A percentile compares a stretch with the other conserved stretches of the same genome.
Evolutionary conservation across 257 asterid species (phyloP).

Genomic region (Plectranthus barbatus): DNA sequence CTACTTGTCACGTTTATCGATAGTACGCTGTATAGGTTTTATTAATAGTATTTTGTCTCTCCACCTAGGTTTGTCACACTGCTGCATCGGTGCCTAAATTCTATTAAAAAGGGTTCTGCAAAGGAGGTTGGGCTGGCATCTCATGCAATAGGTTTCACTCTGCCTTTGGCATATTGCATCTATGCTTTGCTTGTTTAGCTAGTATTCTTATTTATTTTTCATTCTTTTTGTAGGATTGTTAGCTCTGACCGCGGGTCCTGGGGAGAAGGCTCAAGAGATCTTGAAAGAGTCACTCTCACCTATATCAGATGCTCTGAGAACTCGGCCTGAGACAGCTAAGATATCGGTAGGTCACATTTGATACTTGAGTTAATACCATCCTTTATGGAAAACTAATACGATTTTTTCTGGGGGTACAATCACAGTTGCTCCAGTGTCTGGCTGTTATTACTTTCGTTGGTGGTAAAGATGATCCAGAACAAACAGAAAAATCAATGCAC

Average conservation of each 20-base stretch:
- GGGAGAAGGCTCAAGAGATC: slow-evolving; percentile 78
- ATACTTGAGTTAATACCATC: not conserved
- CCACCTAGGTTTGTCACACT: slow-evolving; percentile 72
- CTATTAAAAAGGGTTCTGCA: slow-evolving; percentile 81
- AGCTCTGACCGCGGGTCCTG: slow-evolving; percentile 85
- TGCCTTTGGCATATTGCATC: not conserved
- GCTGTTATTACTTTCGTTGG: slow-evolving; percentile 83
- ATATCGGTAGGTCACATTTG: slow-evolving; percentile 43
- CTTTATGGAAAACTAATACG: not conserved
- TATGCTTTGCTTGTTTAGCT: not conserved
- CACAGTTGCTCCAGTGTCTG: slow-evolving; percentile 81
- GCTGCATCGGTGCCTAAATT: slow-evolving; percentile 68
- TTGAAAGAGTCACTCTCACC: slow-evolving; percentile 72
- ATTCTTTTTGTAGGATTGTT: slow-evolving; percentile 49
- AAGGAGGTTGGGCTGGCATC: slow-evolving; percentile 79
- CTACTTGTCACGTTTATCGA: not conserved
- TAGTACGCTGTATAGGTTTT: not conserved
- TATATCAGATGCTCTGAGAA: slow-evolving; percentile 72
- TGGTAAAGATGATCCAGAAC: slow-evolving; percentile 63
- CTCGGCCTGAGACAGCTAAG: slow-evolving; percentile 56
- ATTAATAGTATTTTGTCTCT: not conserved
- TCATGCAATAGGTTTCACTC: slow-evolving; percentile 62
- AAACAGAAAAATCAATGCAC: slow-evolving; percentile 81
- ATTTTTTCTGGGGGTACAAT: slow-evolving; percentile 7
- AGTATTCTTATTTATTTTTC: not conserved